phyloP scores from a whole-genome alignment of 257 asterid species.

The Cordia subcordata region DNA sequence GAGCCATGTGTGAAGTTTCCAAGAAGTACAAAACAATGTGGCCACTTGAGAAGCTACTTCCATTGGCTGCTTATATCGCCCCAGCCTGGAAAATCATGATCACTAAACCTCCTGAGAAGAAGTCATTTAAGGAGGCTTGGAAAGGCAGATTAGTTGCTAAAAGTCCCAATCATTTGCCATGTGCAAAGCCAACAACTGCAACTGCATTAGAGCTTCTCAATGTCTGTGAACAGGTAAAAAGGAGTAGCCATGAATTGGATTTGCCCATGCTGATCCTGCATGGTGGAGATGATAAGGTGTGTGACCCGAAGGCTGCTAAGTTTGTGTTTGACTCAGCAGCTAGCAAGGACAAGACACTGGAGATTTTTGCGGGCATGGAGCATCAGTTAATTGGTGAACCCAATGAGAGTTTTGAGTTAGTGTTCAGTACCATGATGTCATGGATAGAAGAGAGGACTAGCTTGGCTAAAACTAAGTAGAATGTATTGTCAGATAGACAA shows the following conservation, averaged over 20 bases:
- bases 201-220: constrained; percentile 55
- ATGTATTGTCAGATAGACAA: too few species aligned
- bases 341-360: constrained; percentile 63
- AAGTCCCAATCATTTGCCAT: constrained; percentile 46
- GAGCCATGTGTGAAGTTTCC: constrained; percentile 69
- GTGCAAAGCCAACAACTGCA: constrained; percentile 55
- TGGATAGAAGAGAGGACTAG: constrained; percentile 52
- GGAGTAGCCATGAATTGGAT: constrained; percentile 33
- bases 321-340: constrained; percentile 33
- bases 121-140: constrained; percentile 52
- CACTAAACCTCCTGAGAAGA: constrained; percentile 40
- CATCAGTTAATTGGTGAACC: constrained; percentile 72
- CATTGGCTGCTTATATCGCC: constrained; percentile 47
- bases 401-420: constrained; percentile 37
- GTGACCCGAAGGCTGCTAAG: constrained; percentile 60
- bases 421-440: constrained; percentile 30
- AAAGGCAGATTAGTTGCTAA: constrained; percentile 44
- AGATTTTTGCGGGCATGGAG: constrained; percentile 66
- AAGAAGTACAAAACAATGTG: constrained; percentile 55
- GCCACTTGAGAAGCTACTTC: constrained; percentile 76
- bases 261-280: constrained; percentile 69
- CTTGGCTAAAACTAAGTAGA: too few species aligned
- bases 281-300: constrained; percentile 55
- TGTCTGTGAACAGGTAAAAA: constrained; percentile 44
- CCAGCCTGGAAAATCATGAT: constrained; percentile 58